Percentiles rank a stretch among this genome's conserved stretches.
These are phyloP conservation scores for Cornus controversa DNA, from an alignment of 148 eudicot species.

Conservation along the genomic window DNA sequence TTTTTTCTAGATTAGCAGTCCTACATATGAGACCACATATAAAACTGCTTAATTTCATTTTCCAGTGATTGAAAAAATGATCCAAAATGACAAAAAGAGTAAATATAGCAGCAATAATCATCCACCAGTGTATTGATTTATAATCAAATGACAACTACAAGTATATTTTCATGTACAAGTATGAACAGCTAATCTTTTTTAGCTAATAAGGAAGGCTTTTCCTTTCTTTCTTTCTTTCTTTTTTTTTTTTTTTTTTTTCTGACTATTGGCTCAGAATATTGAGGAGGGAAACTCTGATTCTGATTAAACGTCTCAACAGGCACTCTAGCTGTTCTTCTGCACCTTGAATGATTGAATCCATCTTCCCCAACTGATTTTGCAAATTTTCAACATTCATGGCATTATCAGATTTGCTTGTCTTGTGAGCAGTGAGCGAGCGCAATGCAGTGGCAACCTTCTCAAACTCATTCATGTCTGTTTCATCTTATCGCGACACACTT, in stretches of 20 bases:
- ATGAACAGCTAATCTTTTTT: too few species aligned
- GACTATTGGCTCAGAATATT: conserved; percentile 42
- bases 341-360: conserved; percentile 36
- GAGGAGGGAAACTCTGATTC: conserved; percentile 44
- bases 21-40: too few species aligned
- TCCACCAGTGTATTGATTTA: too few species aligned
- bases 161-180: background rate
- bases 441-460: conserved; percentile 31
- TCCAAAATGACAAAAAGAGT: background rate
- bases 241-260: background rate
- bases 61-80: too few species aligned
- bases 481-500: background rate
- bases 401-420: conserved; percentile 14
- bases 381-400: conserved; percentile 12
- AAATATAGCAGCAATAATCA: too few species aligned
- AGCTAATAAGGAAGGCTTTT: too few species aligned
- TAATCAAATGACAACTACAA: too few species aligned
- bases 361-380: conserved; percentile 18
- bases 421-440: conserved; percentile 13
- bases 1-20: too few species aligned
- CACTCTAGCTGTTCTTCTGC: conserved; percentile 40
- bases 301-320: conserved; percentile 38
- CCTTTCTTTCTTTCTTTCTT: background rate
- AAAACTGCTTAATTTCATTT: too few species aligned
- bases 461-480: conserved; percentile 14